Evolutionary conservation across 331 rosid genomes (phyloP).

Genomic region (Cydonia oblonga): DNA sequence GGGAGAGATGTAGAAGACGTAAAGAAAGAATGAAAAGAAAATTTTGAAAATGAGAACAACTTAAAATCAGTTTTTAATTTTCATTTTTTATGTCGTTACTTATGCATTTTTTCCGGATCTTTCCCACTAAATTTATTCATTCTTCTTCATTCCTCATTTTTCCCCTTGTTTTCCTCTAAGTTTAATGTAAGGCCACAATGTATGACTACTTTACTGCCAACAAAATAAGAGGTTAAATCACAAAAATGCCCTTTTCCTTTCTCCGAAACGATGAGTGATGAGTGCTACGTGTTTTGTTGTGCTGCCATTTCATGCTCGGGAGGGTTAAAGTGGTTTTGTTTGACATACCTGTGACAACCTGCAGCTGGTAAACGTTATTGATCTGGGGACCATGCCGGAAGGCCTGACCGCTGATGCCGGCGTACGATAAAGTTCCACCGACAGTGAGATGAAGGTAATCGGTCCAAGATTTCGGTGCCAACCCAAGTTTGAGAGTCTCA

Average conservation of each 20-base stretch:
- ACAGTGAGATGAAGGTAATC: slow-evolving; percentile 91
- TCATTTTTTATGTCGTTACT: too few species aligned
- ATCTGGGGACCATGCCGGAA: slow-evolving; percentile 90
- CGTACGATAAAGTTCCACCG: slow-evolving; percentile 89
- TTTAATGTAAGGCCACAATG: not conserved
- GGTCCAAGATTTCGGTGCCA: slow-evolving; percentile 95
- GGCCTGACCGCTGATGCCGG: slow-evolving; percentile 93
- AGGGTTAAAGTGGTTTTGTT: not conserved
- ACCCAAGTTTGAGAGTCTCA: slow-evolving; percentile 70
- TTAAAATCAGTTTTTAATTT: too few species aligned
- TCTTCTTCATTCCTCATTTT: not conserved
- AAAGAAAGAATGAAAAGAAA: not conserved
- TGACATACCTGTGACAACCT: slow-evolving; percentile 87
- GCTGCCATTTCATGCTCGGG: not conserved
- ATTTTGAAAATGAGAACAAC: not conserved
- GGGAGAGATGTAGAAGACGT: too few species aligned
- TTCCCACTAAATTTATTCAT: not conserved
- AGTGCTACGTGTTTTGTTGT: not conserved
- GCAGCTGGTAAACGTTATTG: slow-evolving; percentile 58
- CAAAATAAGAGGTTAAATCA: not conserved
- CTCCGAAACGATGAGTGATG: not conserved
- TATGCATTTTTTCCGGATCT: too few species aligned
- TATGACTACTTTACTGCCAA: not conserved
- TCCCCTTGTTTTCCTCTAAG: not conserved
- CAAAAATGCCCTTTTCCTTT: not conserved